Evolutionary conservation across 345 rosid genomes (phyloP), one percentile per base, ranked within the genome.

Genomic region (Microthlaspi erraticum): DNA sequence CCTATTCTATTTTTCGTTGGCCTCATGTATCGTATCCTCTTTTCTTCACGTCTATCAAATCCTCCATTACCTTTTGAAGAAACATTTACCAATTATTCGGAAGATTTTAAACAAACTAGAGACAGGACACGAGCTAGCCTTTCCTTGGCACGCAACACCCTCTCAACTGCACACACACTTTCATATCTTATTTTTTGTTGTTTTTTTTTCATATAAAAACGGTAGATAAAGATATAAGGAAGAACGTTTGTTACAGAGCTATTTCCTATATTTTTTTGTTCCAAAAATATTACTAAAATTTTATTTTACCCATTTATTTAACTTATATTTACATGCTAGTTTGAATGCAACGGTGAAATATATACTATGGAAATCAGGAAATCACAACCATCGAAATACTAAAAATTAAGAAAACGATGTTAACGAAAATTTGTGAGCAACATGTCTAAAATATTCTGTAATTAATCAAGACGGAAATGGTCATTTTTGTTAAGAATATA

Each of bases 381-480:
- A 34, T 36, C 2, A 57, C 34, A 45, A 45, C 37, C 43, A 18
- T 9, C 18, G 43, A n/a, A 31, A 17, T n/a, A 6, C 10, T 10
- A 31, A 42, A 17, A 51, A 1, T 6, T 2, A 38, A 3, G 6
- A 38, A 11, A 18, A 13, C 23, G 9, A 32, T 55, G 55, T 12
- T 16, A 9, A n/a, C 26, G 20, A 34, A 44, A 60, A 43, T 44
- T 26, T 33, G 56, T 34, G 49, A 48, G 57, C 29, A 59, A 59
- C 43, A 19, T 59, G 32, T 12, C 58, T 59, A 50, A 9, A 66
- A 32, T 66, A 74, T 51, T 59, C 42, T 33, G 62, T 52, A 60
- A 68, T 60, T 75, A 53, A 68, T 53, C 78, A 60, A 68, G 64
- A 68, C 73, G 16, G 36, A 61, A 60, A 45, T 7, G 38, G 79